Base-by-base conservation (phyloP, 129 eudicot genomes). In the Helichrysum umbraculigerum region DNA sequence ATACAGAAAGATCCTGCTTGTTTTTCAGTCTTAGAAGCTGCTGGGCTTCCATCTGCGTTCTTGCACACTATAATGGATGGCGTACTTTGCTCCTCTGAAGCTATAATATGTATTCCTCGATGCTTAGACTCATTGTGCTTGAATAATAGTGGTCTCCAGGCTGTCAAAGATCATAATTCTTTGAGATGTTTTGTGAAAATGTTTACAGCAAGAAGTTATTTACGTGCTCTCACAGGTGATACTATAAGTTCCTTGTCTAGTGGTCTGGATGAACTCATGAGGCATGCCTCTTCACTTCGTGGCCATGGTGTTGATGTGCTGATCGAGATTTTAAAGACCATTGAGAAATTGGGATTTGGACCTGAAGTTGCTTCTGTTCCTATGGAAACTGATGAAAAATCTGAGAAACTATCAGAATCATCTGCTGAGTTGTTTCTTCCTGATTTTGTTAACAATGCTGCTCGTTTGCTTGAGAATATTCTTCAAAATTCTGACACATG, bases 1-100 rank as follows among this genome's bases (percentile, higher is more conserved):
- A 90, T 90, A 61, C 92, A 90, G 71, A 87, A 90, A 50, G 92
- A 90, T 81, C 96, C 92, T 42, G 87, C 96, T 16, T 90, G 92
- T 76, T 90, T 81, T 66, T 7, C 92, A 68, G 78, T 79, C 71
- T 51, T 90, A 57, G 96, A 90, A 85, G 85, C 88, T 28, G 90
- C 96, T 67, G 92, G 92, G 59, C 78, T 90, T 72, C 92, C 92
- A n/a, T 81, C 92, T 76, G 92, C 92, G 19, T 90, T 87, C 68
- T 85, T 90, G 54, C 87, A 71, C 71, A 86, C 92, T 70, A 79
- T 90, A 68, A 81, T 81, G 82, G 92, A 87, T 74, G 96, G 90
- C 73, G 87, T 87, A 39, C 76, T 85, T 83, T 87, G 90, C 78
- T 90, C 92, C 16, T 81, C 92, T 7, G 92, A 90, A 78, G 92